Conservation (phyloP, 257 asterid species). For the Coffea canephora region DNA sequence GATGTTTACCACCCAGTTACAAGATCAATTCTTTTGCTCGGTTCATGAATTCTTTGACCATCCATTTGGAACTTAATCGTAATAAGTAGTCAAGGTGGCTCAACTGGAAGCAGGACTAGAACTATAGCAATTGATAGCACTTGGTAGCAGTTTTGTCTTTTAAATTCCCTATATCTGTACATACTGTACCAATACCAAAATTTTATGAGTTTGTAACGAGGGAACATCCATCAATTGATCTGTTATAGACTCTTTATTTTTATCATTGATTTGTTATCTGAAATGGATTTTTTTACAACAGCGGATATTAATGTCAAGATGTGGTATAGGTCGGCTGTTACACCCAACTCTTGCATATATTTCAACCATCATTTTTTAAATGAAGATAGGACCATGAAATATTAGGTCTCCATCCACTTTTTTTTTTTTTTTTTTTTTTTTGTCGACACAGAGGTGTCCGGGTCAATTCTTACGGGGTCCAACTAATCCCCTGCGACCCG, state of each 20-base stretch:
- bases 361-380: conserved; percentile 21
- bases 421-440: no score
- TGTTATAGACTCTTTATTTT: not conserved
- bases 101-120: conserved; percentile 6
- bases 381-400: conserved; percentile 25
- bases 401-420: conserved; percentile 26
- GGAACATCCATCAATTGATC: conserved; percentile 2
- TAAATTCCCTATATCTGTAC: conserved; percentile 16
- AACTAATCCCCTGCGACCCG: no score
- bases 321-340: conserved; percentile 10
- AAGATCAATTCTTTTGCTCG: conserved; percentile 4
- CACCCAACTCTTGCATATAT: conserved; percentile 24
- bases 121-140: conserved; percentile 4
- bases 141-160: not conserved
- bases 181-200: conserved; percentile 3
- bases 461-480: no score
- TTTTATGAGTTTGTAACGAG: not conserved
- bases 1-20: not conserved
- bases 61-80: conserved; percentile 10
- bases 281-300: not conserved
- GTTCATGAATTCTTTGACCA: conserved; percentile 7
- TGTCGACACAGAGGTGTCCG: no score
- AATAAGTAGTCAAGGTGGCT: conserved; percentile 8
- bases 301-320: not conserved
- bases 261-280: not conserved